Conservation (phyloP, 768 basidiomycete genomes). For the Amanita phalloides region DNA sequence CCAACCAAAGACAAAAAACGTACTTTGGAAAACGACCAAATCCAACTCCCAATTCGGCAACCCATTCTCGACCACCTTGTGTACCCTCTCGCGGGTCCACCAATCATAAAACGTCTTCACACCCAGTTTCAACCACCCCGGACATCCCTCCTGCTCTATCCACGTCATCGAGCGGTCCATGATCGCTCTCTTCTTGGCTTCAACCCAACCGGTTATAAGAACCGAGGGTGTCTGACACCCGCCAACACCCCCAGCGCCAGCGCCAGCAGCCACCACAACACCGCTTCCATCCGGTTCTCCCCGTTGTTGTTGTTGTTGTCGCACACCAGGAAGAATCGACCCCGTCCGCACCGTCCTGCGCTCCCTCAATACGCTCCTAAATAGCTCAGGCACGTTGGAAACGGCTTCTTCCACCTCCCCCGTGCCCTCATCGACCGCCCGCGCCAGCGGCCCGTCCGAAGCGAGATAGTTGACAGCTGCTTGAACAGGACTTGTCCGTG, state of each 20-base stretch:
- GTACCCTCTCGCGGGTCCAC: slow-evolving; percentile 48
- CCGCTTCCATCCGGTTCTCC: slow-evolving; percentile 13
- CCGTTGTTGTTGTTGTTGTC: slow-evolving; percentile 10
- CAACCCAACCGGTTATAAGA: neutral
- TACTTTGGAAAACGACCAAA: slow-evolving; percentile 52
- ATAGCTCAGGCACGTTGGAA: slow-evolving; percentile 26
- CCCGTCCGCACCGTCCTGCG: slow-evolving; percentile 6
- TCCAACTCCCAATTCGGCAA: slow-evolving; percentile 57
- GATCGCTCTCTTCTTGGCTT: neutral
- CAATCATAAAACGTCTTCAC: slow-evolving; percentile 18
- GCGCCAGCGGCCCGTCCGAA: slow-evolving; percentile 45
- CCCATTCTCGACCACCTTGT: slow-evolving; percentile 39
- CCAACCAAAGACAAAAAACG: too few relatives aligned
- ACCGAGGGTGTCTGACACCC: too few relatives aligned
- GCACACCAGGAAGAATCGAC: slow-evolving; percentile 15
- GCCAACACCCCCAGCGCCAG: neutral
- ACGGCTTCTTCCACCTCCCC: slow-evolving; percentile 21
- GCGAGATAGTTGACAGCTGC: slow-evolving; percentile 47
- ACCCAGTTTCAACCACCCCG: neutral
- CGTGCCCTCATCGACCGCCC: slow-evolving; percentile 37
- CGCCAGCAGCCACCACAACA: slow-evolving; percentile 11
- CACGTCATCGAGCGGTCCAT: neutral
- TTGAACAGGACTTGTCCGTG: slow-evolving; percentile 31
- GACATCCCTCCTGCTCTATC: neutral
- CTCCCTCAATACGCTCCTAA: slow-evolving; percentile 18